These are phyloP conservation scores for Rhizopus delemar DNA, from an alignment of 371 early-diverging fungal species.

Conservation along the genomic window DNA sequence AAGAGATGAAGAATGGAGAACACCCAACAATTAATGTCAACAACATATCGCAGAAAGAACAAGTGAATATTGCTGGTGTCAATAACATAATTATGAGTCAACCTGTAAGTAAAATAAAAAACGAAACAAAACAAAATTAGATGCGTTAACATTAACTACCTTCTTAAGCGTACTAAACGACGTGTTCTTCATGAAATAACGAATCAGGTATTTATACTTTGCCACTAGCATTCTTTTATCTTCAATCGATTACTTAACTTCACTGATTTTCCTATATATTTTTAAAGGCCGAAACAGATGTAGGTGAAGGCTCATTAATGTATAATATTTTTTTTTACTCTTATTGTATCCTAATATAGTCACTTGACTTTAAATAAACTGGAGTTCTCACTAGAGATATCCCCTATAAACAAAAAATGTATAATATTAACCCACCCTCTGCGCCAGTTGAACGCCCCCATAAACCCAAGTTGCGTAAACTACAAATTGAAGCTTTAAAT, in stretches of 20 bases:
- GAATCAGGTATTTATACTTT: slow-evolving; percentile 8
- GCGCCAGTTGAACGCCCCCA: slow-evolving; percentile 15
- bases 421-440: slow-evolving; percentile 16
- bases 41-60: slow-evolving; percentile 10
- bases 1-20: slow-evolving; percentile 11
- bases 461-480: slow-evolving; percentile 19
- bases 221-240: too few species aligned
- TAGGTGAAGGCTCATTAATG: slow-evolving; percentile 9
- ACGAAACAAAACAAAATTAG: slow-evolving; percentile 2
- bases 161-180: slow-evolving; percentile 7
- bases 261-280: slow-evolving; percentile 1
- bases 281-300: slow-evolving; percentile 9
- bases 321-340: too few species aligned
- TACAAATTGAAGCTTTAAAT: slow-evolving; percentile 16
- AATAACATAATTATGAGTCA: slow-evolving; percentile 8
- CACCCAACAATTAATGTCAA: slow-evolving; percentile 4
- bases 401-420: too few species aligned
- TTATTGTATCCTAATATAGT: too few species aligned
- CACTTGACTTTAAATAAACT: too few species aligned
- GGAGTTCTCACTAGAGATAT: too few species aligned
- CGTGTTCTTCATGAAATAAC: slow-evolving; percentile 3
- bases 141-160: slow-evolving; percentile 3
- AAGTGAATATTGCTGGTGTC: slow-evolving; percentile 4
- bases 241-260: too few species aligned
- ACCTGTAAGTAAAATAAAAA: slow-evolving; percentile 8